Conservation (phyloP, 768 basidiomycete species). For the Suillus sp. region DNA sequence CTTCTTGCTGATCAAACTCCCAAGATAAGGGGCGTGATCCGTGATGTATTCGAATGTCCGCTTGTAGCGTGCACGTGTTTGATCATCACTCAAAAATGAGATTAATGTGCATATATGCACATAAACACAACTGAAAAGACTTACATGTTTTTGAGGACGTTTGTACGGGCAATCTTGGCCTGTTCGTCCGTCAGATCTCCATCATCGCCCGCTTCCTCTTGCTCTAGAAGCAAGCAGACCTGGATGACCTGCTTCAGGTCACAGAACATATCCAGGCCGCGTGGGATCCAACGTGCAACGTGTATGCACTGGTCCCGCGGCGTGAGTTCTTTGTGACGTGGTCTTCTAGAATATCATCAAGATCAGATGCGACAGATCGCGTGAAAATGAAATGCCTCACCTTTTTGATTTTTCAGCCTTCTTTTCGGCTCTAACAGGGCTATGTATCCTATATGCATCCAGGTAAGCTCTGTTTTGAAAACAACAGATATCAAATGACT, state of each 20-base stretch:
- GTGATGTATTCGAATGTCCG: background rate
- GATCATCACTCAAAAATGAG: constrained; percentile 1
- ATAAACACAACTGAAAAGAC: too few species aligned
- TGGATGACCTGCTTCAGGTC: constrained; percentile 6
- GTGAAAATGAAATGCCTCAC: background rate
- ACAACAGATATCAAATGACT: background rate
- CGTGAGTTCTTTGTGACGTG: constrained; percentile 4
- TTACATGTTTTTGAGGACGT: constrained; percentile 5
- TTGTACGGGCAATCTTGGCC: background rate
- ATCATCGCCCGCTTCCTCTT: background rate
- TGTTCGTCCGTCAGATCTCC: constrained; percentile 1
- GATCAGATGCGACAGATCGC: background rate
- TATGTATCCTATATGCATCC: background rate
- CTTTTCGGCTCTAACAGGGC: background rate
- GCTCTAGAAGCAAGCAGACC: constrained; percentile 5
- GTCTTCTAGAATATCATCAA: background rate
- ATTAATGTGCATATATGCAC: constrained; percentile 8
- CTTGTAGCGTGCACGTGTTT: background rate
- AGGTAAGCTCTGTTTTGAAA: background rate
- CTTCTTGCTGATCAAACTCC: constrained; percentile 3
- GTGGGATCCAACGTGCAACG: constrained; percentile 10
- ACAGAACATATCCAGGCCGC: constrained; percentile 10
- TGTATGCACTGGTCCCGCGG: constrained; percentile 8
- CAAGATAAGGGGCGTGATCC: constrained; percentile 4
- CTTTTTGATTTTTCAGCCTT: background rate